phyloP scores from a whole-genome alignment of 2,329 filamentous ascomycete genomes.

The Aspergillus candidus region DNA sequence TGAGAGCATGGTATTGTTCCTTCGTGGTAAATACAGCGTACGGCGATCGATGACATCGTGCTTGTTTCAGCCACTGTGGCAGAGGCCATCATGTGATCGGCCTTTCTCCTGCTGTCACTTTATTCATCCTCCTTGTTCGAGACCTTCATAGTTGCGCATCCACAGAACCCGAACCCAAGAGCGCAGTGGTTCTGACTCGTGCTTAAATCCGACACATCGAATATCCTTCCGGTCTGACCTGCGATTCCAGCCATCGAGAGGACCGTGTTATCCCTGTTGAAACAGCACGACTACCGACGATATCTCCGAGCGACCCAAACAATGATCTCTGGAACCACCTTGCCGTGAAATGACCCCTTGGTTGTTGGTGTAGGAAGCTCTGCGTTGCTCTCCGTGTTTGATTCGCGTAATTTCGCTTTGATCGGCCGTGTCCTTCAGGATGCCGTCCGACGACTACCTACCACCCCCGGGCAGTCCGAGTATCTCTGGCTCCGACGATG shows the following conservation, averaged over 20 bases:
- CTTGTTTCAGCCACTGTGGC: slow-evolving; percentile 6
- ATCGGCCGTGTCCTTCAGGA: slow-evolving; percentile 12
- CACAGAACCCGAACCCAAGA: neutral
- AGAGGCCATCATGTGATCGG: slow-evolving; percentile 17
- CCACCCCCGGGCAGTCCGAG: slow-evolving; percentile 28
- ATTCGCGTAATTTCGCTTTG: slow-evolving; percentile 1
- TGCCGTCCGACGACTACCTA: slow-evolving; percentile 35
- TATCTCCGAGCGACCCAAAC: too few relatives aligned
- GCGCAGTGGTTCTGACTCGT: neutral
- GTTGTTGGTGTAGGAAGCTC: slow-evolving; percentile 13
- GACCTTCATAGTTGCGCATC: too few relatives aligned
- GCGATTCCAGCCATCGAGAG: too few relatives aligned
- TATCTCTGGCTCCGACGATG: slow-evolving; percentile 37
- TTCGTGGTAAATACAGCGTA: too few relatives aligned
- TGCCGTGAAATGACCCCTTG: slow-evolving; percentile 21
- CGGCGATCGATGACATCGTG: slow-evolving; percentile 6
- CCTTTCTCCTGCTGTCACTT: slow-evolving; percentile 10
- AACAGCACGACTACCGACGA: too few relatives aligned
- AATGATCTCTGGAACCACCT: slow-evolving; percentile 7
- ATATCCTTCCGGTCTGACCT: neutral
- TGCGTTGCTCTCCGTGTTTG: slow-evolving; percentile 15
- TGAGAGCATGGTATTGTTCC: too few relatives aligned
- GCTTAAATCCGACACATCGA: neutral
- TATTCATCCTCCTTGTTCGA: too few relatives aligned
- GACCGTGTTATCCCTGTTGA: too few relatives aligned